A percentile compares a stretch with the other conserved stretches of the same genome.
These are phyloP conservation scores for Macrocybe gigantea DNA, from an alignment of 768 basidiomycete genomes.

Conservation along the genomic window DNA sequence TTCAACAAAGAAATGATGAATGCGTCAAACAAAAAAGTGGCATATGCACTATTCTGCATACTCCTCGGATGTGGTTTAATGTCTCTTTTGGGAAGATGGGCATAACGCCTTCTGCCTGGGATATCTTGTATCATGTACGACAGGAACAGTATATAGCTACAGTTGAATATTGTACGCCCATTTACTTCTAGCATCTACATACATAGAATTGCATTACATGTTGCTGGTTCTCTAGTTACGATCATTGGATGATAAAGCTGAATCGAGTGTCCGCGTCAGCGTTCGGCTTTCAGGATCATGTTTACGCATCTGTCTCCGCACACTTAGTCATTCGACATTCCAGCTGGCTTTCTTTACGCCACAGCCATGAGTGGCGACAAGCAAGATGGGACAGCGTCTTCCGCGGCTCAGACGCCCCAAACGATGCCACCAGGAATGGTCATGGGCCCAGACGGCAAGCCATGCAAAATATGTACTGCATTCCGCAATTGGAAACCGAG, in stretches of 20 bases:
- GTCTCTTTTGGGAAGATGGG: conserved; percentile 89
- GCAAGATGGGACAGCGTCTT: not conserved
- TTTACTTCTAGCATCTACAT: too few relatives aligned
- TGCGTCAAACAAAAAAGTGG: conserved; percentile 56
- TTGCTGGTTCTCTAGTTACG: too few relatives aligned
- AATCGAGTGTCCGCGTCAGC: not conserved
- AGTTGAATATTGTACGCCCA: too few relatives aligned
- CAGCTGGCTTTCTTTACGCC: too few relatives aligned
- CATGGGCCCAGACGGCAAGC: conserved; percentile 90
- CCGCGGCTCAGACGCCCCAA: conserved; percentile 1
- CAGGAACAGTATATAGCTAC: too few relatives aligned
- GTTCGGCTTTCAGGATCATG: too few relatives aligned
- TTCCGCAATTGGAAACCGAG: conserved; percentile 65
- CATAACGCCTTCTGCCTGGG: conserved; percentile 30
- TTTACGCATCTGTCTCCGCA: too few relatives aligned
- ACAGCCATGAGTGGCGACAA: not conserved
- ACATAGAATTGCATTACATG: too few relatives aligned
- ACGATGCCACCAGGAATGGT: conserved; percentile 78
- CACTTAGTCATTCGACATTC: too few relatives aligned
- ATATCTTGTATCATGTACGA: too few relatives aligned
- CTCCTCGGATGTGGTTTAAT: conserved; percentile 81
- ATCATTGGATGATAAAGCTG: not conserved
- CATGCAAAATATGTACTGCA: conserved; percentile 87
- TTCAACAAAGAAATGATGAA: conserved; percentile 84
- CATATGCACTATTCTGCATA: conserved; percentile 75